Base-by-base conservation (phyloP, 2,329 filamentous ascomycete species). In the Pseudogymnoascus verrucosus region DNA sequence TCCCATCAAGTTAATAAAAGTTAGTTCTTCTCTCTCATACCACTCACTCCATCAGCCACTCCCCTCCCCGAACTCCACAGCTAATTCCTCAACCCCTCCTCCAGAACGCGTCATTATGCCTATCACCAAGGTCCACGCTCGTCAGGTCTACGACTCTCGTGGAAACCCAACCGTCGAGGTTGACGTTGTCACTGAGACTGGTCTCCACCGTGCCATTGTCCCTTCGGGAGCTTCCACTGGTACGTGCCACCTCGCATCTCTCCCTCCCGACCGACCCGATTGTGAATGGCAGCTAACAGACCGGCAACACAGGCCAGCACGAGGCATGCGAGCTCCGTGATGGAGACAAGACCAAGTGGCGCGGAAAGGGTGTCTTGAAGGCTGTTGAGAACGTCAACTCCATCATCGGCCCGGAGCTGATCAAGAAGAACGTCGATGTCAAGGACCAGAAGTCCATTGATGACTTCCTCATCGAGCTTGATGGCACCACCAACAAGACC, bases 131-230 rank as follows among this genome's bases (percentile, higher is more conserved):
- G 85, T 95, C 77, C 89, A 93, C 85, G 90, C 90, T 76, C 90
- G 95, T 77, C 93, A 89, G 76, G 92, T 99, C 83, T 99, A 93
- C 87, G 95, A 99, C 86, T 98, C 95, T 78, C 93, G 95, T 77
- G 86, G 86, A 78, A 99, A 99, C 88, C 95, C 95, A 75, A 99
- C 95, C 77, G 93, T 97, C 76, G 93, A 98, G 85, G 93, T 98
- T 74, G 93, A 97, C 78, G 87, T 97, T 73, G 89, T 96, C 81
- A 97, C 93, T 73, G 91, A 96, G 83, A 96, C 90, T 73, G 93
- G 93, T 76, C 88, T 98, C 68, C 93, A 97, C 87, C 92, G 93
- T 76, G 93, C 93, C 77, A 97, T 97, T 77, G 93, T 98, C 68
- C 93, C 93, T 74, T 97, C 93, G 70, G 93, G 93, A 78, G 93